Conservation (phyloP, 1,139 yeast genomes). For the Arxiozyma bovina region DNA sequence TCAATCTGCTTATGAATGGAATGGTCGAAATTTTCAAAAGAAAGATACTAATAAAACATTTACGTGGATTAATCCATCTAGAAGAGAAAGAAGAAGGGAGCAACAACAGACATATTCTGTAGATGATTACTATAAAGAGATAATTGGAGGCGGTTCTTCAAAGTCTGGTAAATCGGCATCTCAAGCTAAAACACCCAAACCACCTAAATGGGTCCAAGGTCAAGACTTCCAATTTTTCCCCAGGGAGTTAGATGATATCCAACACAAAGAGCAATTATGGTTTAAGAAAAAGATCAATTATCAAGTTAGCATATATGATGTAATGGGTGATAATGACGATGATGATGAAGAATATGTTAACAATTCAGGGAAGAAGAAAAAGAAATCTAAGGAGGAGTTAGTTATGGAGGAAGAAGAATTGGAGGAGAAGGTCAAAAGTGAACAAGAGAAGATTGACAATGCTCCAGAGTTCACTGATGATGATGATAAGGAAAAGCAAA, state of each 20-base stretch:
- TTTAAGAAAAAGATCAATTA: constrained; percentile 68
- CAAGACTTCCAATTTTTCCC: constrained; percentile 91
- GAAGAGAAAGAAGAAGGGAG: constrained; percentile 85
- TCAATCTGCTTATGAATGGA: constrained; percentile 92
- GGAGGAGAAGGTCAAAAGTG: constrained; percentile 40
- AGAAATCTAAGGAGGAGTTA: constrained; percentile 10
- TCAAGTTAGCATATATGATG: constrained; percentile 50
- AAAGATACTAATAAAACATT: constrained; percentile 43
- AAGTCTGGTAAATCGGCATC: constrained; percentile 33
- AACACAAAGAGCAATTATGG: constrained; percentile 70
- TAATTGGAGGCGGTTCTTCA: constrained; percentile 30
- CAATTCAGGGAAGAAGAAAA: constrained; percentile 18
- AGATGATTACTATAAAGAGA: constrained; percentile 82
- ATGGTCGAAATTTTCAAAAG: constrained; percentile 86
- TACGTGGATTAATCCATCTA: constrained; percentile 79
- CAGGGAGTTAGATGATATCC: constrained; percentile 48
- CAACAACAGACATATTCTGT: constrained; percentile 72
- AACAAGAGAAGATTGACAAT: constrained; percentile 58
- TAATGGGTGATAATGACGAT: constrained; percentile 25
- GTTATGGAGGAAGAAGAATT: constrained; percentile 22
- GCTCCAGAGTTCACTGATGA: constrained; percentile 71
- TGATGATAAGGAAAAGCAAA: constrained; percentile 56
- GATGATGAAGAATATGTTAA: constrained; percentile 30
- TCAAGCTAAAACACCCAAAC: constrained; percentile 46
- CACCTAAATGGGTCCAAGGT: constrained; percentile 63